Conservation (phyloP, 352 stramenopile genomes). For the Globisporangium acanthophoron region DNA sequence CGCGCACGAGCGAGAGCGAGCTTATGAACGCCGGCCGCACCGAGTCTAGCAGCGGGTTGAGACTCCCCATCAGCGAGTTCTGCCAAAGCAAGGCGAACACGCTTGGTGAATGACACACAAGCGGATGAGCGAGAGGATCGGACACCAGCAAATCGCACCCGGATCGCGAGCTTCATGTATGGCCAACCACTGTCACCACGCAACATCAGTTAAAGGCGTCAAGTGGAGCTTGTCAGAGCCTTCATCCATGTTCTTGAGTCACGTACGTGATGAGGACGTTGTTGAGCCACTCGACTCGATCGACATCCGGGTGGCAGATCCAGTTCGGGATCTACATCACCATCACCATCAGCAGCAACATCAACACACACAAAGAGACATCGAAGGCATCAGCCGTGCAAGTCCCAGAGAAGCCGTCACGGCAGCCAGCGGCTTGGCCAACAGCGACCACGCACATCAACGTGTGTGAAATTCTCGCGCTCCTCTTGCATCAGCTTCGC, state of each 20-base stretch:
- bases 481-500: slow-evolving; percentile 21
- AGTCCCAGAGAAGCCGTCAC: neutral
- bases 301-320: slow-evolving; percentile 53
- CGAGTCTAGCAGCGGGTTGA: slow-evolving; percentile 61
- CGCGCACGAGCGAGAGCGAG: slow-evolving; percentile 44
- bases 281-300: slow-evolving; percentile 78
- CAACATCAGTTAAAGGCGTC: neutral
- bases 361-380: neutral
- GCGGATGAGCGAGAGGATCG: neutral
- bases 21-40: slow-evolving; percentile 64
- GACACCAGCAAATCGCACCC: slow-evolving; percentile 18
- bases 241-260: neutral
- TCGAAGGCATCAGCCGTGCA: neutral
- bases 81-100: slow-evolving; percentile 9
- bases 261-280: slow-evolving; percentile 49
- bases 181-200: slow-evolving; percentile 45
- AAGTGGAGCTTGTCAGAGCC: neutral
- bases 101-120: neutral
- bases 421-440: neutral
- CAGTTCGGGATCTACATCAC: slow-evolving; percentile 40
- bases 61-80: slow-evolving; percentile 53
- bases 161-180: slow-evolving; percentile 70
- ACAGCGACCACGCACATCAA: slow-evolving; percentile 15
- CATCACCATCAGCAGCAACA: neutral
- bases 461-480: slow-evolving; percentile 22